phyloP scores from a whole-genome alignment of 2,329 filamentous ascomycete species.

The Fusarium solani-melongenae region DNA sequence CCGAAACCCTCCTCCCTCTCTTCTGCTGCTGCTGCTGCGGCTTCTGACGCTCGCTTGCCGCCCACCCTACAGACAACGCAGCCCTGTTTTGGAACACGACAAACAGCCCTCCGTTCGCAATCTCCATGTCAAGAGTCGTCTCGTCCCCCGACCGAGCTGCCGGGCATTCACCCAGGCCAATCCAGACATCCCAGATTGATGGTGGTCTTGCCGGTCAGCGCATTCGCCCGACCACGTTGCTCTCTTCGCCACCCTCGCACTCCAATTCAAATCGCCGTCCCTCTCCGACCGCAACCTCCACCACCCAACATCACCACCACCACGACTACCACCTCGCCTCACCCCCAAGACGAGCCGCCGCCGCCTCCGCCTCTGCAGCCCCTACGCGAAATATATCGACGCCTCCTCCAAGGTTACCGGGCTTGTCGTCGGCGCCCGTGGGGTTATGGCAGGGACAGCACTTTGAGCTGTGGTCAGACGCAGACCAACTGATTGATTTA shows the following conservation, averaged over 20 bases:
- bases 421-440: neutral
- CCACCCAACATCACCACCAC: neutral
- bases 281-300: constrained; percentile 28
- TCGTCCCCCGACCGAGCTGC: constrained; percentile 26
- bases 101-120: constrained; percentile 29
- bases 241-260: constrained; percentile 37
- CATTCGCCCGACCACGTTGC: constrained; percentile 27
- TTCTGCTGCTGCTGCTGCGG: constrained; percentile 18
- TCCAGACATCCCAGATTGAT: constrained; percentile 20
- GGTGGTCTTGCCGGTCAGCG: constrained; percentile 22
- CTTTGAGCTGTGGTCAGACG: constrained; percentile 3
- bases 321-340: constrained; percentile 18
- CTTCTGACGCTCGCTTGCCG: constrained; percentile 38
- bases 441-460: neutral
- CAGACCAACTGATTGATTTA: constrained; percentile 1
- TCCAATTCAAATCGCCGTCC: constrained; percentile 7
- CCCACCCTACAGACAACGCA: constrained; percentile 36
- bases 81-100: constrained; percentile 33
- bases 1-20: neutral
- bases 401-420: constrained; percentile 1
- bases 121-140: constrained; percentile 40
- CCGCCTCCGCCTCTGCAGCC: neutral
- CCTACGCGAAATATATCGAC: constrained; percentile 1
- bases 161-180: constrained; percentile 26
- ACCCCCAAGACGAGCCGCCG: neutral